These are phyloP conservation scores for Colletotrichum truncatum DNA, from an alignment of 2,329 filamentous ascomycete species.

Conservation along the genomic window DNA sequence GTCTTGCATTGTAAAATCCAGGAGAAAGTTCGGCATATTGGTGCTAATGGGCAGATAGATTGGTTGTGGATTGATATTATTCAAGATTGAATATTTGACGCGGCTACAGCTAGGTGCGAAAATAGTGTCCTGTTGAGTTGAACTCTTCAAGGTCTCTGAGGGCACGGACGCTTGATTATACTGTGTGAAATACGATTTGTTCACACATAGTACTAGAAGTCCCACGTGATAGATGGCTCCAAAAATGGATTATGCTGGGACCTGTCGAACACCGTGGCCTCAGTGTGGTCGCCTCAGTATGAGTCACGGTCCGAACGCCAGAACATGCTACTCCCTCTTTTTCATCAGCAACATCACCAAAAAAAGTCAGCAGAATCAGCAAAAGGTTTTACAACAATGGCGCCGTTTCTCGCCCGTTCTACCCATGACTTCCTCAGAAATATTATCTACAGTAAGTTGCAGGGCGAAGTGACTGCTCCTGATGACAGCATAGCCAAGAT, in stretches of 20 bases:
- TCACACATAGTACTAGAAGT: not conserved
- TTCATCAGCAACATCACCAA: not conserved
- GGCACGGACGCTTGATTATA: not conserved
- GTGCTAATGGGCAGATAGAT: too few relatives aligned
- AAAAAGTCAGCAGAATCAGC: not conserved
- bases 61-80: too few relatives aligned
- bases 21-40: too few relatives aligned
- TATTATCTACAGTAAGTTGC: slow-evolving; percentile 1
- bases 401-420: not conserved
- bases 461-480: not conserved
- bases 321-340: not conserved
- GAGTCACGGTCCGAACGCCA: not conserved
- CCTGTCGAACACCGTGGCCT: not conserved
- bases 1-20: too few relatives aligned
- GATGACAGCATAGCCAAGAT: slow-evolving; percentile 12
- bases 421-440: not conserved
- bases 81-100: too few relatives aligned
- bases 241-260: slow-evolving; percentile 4
- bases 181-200: not conserved
- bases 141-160: not conserved
- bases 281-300: not conserved
- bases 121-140: not conserved
- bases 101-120: slow-evolving; percentile 9
- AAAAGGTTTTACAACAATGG: not conserved
- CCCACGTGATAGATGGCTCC: not conserved